phyloP scores from a whole-genome alignment of 495 filamentous ascomycete species.

The Monascus purpureus region DNA sequence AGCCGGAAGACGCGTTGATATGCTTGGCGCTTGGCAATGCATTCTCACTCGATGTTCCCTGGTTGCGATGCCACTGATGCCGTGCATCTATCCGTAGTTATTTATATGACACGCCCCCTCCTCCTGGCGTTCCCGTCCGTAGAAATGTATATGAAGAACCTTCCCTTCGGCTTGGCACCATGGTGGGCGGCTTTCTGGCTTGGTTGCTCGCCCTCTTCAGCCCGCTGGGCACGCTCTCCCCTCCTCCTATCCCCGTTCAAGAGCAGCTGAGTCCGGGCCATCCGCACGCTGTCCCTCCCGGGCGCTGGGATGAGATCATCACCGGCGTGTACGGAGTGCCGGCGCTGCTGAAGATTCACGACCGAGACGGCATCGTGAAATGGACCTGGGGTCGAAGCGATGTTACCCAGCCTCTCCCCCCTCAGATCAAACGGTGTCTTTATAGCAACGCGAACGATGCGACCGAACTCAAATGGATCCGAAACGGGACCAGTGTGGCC shows the following conservation, averaged over 20 bases:
- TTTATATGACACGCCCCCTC: too few relatives aligned
- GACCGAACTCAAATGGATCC: conserved; percentile 17
- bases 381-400: conserved; percentile 14
- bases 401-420: conserved; percentile 10
- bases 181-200: conserved; percentile 1
- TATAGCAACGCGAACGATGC: conserved; percentile 14
- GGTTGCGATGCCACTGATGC: too few relatives aligned
- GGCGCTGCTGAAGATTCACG: conserved; percentile 13
- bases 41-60: too few relatives aligned
- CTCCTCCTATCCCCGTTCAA: conserved; percentile 2
- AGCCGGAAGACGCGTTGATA: too few relatives aligned
- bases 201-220: conserved; percentile 1
- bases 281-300: neutral
- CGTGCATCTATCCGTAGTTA: too few relatives aligned
- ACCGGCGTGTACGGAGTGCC: conserved; percentile 15
- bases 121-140: too few relatives aligned
- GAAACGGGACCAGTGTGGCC: conserved; percentile 9
- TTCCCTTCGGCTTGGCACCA: too few relatives aligned
- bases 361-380: conserved; percentile 10
- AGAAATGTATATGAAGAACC: too few relatives aligned
- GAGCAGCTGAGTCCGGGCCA: conserved; percentile 1
- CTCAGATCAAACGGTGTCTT: conserved; percentile 7
- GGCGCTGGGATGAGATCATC: conserved; percentile 15
- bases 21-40: too few relatives aligned
- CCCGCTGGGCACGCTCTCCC: neutral